Base-by-base conservation (phyloP, 306 rosid species). In the Castanea sativa region DNA sequence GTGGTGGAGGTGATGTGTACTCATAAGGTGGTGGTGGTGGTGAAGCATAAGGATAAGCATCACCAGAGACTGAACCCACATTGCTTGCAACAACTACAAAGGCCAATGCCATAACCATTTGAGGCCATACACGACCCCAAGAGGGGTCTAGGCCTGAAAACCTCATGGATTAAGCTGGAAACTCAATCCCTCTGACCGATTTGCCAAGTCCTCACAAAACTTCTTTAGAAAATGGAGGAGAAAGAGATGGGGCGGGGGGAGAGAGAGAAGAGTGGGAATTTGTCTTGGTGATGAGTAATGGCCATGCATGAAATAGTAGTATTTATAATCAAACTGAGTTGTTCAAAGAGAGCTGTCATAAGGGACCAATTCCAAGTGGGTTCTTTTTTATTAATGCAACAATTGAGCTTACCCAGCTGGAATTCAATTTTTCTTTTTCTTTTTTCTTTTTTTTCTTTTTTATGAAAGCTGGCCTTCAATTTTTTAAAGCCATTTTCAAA, bases 111-210 rank as follows among this genome's bases (percentile, higher is more conserved):
- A 89, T n/a, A 65, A 90, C 91, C 92, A 91, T 73, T 60, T 83
- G 90, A 2, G 91, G 91, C 93, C 84, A 78, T 58, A 75, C 85
- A 59, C 87, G 95, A 85, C 98, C 98, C 94, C 89, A 29, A 6
- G 4, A 5, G 87, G 94, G 93, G 94, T 74, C 89, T 72, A 89
- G 88, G 77, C 91, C 89, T 86, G 76, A 38, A 59, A 56, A 80
- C 86, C 67, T 87, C 98, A 92, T 94, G 76, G 76, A 77, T 63
- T 45, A 52, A 38, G 33, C 68, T 32, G 80, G 64, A 76, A 76
- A 61, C 41, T 75, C 41, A 60, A 14, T 61, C 0, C 55, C 79
- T 67, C 74, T 19, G 67, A 75, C 86, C 86, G 85, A 89, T 84
- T 85, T 80, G 43, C 71, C 53, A 18, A 78, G 32, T 49, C 69